These are phyloP conservation scores for Fraxinus sp. DNA, from an alignment of 305 asterid genomes.

Conservation along the genomic window DNA sequence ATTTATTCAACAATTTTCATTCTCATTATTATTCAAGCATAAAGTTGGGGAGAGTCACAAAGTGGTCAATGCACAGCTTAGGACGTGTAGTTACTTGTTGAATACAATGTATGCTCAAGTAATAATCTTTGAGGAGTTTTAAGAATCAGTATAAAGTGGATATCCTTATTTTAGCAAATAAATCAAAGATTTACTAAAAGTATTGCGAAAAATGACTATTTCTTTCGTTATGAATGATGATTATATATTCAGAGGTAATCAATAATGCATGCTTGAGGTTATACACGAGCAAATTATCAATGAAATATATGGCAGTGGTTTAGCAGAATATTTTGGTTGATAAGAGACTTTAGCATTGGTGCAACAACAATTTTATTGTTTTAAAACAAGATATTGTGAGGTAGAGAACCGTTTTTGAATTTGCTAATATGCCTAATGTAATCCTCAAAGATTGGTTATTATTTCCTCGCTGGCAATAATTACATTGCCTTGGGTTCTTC, in stretches of 20 bases:
- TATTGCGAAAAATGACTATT: background rate
- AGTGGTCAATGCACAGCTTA: background rate
- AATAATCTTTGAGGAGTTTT: background rate
- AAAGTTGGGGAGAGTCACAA: background rate
- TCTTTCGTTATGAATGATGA: background rate
- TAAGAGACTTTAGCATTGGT: background rate
- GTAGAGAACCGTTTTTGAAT: background rate
- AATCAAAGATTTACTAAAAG: background rate
- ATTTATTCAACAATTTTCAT: background rate
- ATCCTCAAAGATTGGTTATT: background rate
- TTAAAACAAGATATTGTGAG: background rate
- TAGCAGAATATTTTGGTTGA: background rate
- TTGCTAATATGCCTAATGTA: background rate
- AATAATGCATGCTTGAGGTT: background rate
- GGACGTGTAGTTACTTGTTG: background rate
- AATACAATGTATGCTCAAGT: background rate
- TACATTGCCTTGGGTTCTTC: conserved; percentile 1
- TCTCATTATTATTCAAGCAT: background rate
- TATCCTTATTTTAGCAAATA: background rate
- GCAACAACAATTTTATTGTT: background rate
- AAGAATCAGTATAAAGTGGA: background rate
- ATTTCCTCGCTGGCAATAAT: background rate
- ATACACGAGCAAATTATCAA: background rate
- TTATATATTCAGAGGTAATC: background rate
- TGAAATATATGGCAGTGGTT: background rate